Base-by-base conservation (phyloP, 2,329 filamentous ascomycete species). In the Colletotrichum phormii region DNA sequence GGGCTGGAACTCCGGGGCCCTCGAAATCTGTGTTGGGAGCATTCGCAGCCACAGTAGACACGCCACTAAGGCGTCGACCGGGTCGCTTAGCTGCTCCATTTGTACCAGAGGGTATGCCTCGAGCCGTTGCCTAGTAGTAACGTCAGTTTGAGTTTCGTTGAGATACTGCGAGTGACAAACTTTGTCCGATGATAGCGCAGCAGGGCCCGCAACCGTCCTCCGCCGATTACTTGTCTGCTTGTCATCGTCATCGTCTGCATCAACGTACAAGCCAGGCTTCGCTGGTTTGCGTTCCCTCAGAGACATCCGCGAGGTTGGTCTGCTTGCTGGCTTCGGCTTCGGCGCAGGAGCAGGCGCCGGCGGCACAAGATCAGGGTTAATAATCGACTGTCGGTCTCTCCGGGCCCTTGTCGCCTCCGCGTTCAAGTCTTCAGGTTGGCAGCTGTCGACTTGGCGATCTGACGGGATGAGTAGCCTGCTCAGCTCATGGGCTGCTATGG, bases 381-480 rank as follows among this genome's bases (percentile, higher is more conserved):
- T 82, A 11, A 85, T 81, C 15, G 89, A 88, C 78, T 93, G 90
- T 6, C 90, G 89, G 75, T 96, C 94, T 77, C 89, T 86, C 77
- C 92, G 84, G 74, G 87, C 83, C 76, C 91, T 83, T 66, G 89
- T 89, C 26, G 91, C 90, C 78, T 94, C 91, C 0, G 89, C 89
- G 72, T 93, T 92, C 7, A 98, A 87, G 58, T 98, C 95, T 76
- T 97, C 94, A 9, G 92, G 88, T 37, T 87, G 92, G 81, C 89
- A 94, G 82, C 95, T 98, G 64, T 87, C 88, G 0, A 93, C 95
- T 76, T 95, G 90, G 4, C 95, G 89, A 75, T 93, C 88, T 0
- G 86, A 86, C 0, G 96, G 97, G 69, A 98, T 93, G 26, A 98
- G 88, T 5, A 97, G 81, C 79, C 94, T 95, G 78, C 91, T 94